A percentile compares a stretch with the other conserved stretches of the same genome.
Conservation (phyloP, 148 eudicot species). For the Hydrangea macrophylla region DNA sequence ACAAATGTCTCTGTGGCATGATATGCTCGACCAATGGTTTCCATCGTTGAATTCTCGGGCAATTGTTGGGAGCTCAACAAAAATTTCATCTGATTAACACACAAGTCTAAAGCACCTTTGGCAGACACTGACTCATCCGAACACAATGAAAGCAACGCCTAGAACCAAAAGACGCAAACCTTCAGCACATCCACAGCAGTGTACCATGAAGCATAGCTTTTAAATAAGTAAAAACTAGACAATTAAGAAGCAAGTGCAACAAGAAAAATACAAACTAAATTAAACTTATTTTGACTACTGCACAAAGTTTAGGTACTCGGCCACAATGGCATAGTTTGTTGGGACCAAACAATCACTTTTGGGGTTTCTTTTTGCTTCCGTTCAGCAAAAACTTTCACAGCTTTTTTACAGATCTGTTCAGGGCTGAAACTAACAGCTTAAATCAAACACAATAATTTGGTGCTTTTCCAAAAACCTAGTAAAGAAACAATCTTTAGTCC, state of each 20-base stretch:
- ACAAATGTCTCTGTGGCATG: slow-evolving; percentile 97
- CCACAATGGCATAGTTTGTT: too few relatives aligned
- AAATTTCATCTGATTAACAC: slow-evolving; percentile 81
- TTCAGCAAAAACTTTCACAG: too few relatives aligned
- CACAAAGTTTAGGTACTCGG: too few relatives aligned
- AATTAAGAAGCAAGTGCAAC: not conserved
- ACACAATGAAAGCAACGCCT: slow-evolving; percentile 93
- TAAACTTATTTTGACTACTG: too few relatives aligned
- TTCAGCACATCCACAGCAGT: not conserved
- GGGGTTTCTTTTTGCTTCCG: too few relatives aligned
- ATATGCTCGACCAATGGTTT: slow-evolving; percentile 87
- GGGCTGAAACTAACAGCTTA: too few relatives aligned
- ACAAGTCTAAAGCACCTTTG: slow-evolving; percentile 85
- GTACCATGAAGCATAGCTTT: not conserved
- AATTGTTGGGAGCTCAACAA: slow-evolving; percentile 75
- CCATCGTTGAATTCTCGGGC: slow-evolving; percentile 89
- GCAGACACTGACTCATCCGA: slow-evolving; percentile 76
- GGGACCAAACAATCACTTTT: too few relatives aligned
- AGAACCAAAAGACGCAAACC: slow-evolving; percentile 23
- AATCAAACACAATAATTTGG: too few relatives aligned
- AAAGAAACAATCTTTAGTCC: too few relatives aligned
- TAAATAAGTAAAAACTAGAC: not conserved
- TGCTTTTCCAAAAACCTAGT: too few relatives aligned
- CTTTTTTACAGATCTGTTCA: too few relatives aligned
- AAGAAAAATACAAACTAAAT: not conserved